A percentile compares a stretch with the other conserved stretches of the same genome.
Conservation (phyloP, 2,329 filamentous ascomycete species). For the Xylariaceae sp. region DNA sequence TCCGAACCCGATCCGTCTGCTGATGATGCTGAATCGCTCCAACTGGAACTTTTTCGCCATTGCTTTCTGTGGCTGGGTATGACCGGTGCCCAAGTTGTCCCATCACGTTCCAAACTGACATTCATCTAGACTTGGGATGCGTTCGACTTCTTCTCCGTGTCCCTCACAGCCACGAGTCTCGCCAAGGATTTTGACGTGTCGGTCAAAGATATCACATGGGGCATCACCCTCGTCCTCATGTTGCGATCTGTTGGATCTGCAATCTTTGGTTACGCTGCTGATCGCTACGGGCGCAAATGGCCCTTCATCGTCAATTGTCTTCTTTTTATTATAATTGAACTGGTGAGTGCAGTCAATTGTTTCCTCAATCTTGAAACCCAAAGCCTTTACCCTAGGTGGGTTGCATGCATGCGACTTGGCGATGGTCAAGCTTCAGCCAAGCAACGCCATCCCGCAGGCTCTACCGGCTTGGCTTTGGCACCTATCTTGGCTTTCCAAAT, state of each 20-base stretch:
- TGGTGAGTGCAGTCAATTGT: constrained; percentile 45
- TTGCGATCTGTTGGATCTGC: constrained; percentile 56
- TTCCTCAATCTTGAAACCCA: background rate
- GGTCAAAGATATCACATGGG: constrained; percentile 61
- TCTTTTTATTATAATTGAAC: constrained; percentile 68
- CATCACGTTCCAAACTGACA: constrained; percentile 8
- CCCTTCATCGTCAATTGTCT: constrained; percentile 75
- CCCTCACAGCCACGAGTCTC: constrained; percentile 55
- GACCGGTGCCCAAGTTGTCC: background rate
- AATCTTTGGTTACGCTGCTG: constrained; percentile 52
- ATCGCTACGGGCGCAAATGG: constrained; percentile 63
- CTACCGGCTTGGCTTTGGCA: no score
- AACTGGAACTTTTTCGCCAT: constrained; percentile 57
- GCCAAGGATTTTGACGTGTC: constrained; percentile 50
- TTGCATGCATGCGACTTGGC: no score
- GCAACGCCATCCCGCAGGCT: constrained; percentile 5
- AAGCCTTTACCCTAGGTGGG: background rate
- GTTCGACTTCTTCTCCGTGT: constrained; percentile 67
- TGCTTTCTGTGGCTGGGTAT: constrained; percentile 56
- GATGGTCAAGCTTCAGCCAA: constrained; percentile 2
- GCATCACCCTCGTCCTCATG: constrained; percentile 63
- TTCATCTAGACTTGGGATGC: constrained; percentile 55
- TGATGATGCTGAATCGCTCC: constrained; percentile 46
- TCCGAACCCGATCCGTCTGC: constrained; percentile 50
- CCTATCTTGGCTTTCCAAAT: no score